Evolutionary conservation across 2,329 filamentous ascomycete species (phyloP).

Genomic region (Pseudophaeomoniella oleicola): DNA sequence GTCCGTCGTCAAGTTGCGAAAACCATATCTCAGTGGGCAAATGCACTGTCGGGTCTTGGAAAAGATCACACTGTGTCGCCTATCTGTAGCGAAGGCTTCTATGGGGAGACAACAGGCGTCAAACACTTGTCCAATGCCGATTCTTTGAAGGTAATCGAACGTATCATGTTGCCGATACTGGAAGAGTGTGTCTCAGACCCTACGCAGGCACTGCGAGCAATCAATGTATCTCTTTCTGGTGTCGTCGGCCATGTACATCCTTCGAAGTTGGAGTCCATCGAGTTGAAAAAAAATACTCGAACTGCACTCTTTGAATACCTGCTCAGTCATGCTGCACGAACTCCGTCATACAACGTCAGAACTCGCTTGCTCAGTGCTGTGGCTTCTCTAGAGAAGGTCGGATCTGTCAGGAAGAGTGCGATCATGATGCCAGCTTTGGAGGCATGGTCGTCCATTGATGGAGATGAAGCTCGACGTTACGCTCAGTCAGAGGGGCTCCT

Average conservation of each 20-base stretch:
- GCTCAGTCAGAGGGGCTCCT: constrained; percentile 36
- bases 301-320: constrained; percentile 56
- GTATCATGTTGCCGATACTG: constrained; percentile 56
- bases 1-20: not conserved
- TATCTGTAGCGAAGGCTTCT: not conserved
- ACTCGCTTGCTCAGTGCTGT: constrained; percentile 56
- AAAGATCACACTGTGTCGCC: not conserved
- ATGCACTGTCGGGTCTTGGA: not conserved
- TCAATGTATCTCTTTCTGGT: constrained; percentile 48
- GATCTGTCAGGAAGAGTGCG: constrained; percentile 58
- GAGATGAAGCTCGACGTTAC: constrained; percentile 34
- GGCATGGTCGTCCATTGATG: constrained; percentile 48
- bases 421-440: constrained; percentile 61
- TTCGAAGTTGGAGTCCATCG: constrained; percentile 25
- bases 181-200: constrained; percentile 79
- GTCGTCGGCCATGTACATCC: constrained; percentile 17
- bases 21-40: not conserved
- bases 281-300: constrained; percentile 49
- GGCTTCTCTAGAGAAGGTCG: constrained; percentile 56
- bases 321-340: constrained; percentile 54
- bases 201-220: constrained; percentile 49
- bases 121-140: constrained; percentile 32
- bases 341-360: constrained; percentile 57
- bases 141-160: constrained; percentile 45
- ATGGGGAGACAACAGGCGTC: not conserved